A percentile compares a stretch with the other conserved stretches of the same genome.
These are phyloP conservation scores for Fusarium sp. DNA, from an alignment of 2,329 filamentous ascomycete species.

Conservation along the genomic window DNA sequence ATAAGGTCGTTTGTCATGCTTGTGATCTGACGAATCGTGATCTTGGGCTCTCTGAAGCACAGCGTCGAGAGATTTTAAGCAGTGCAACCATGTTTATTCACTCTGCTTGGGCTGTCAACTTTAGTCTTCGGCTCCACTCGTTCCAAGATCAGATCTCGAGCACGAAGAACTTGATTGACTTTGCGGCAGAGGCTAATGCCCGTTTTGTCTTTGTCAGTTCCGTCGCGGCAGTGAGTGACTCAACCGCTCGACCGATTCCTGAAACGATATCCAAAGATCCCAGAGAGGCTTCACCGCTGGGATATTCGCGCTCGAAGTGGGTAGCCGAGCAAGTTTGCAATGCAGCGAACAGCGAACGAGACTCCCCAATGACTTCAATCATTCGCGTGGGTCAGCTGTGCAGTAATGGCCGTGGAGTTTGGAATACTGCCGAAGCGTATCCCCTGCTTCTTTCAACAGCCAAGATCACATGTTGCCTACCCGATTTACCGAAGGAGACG, in stretches of 20 bases:
- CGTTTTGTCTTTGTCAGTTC: slow-evolving; percentile 65
- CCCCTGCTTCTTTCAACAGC: slow-evolving; percentile 64
- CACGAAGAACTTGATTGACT: slow-evolving; percentile 57
- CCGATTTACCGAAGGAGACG: slow-evolving; percentile 37
- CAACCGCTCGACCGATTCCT: slow-evolving; percentile 47
- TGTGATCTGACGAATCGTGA: slow-evolving; percentile 6
- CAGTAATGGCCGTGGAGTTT: slow-evolving; percentile 61
- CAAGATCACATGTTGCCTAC: slow-evolving; percentile 53
- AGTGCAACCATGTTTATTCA: slow-evolving; percentile 56
- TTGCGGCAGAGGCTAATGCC: slow-evolving; percentile 47
- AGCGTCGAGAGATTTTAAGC: neutral
- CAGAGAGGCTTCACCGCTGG: slow-evolving; percentile 52
- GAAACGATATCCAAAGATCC: slow-evolving; percentile 47
- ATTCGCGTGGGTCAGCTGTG: slow-evolving; percentile 65
- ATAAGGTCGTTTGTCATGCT: slow-evolving; percentile 35
- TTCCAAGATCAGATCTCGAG: slow-evolving; percentile 64
- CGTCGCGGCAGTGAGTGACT: slow-evolving; percentile 57
- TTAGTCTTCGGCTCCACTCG: slow-evolving; percentile 62
- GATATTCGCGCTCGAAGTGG: slow-evolving; percentile 59
- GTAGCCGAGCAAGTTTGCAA: slow-evolving; percentile 56
- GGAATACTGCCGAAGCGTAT: slow-evolving; percentile 65
- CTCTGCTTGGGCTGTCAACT: slow-evolving; percentile 68
- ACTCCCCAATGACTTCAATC: slow-evolving; percentile 43
- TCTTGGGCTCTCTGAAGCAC: slow-evolving; percentile 15
- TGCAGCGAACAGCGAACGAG: slow-evolving; percentile 43